Percentiles rank a stretch among this genome's conserved stretches.
Evolutionary conservation across 768 basidiomycete species (phyloP).

Genomic region (Leccinum ochraceum): DNA sequence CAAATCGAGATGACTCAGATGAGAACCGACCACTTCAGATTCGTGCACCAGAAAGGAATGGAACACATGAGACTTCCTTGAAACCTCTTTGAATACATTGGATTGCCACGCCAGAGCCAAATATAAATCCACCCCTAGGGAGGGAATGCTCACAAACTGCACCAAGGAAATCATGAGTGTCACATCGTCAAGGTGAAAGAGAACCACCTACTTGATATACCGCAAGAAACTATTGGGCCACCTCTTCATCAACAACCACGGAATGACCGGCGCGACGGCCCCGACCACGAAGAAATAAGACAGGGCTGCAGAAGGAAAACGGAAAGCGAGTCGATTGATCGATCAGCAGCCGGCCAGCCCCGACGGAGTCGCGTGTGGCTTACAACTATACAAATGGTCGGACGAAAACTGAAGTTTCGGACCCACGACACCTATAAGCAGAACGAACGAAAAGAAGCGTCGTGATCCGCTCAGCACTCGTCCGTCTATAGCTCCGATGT

Average conservation of each 20-base stretch:
- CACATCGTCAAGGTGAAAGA: not conserved
- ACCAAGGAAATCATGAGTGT: not conserved
- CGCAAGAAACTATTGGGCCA: slow-evolving; percentile 64
- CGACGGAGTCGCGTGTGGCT: not conserved
- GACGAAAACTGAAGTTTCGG: slow-evolving; percentile 57
- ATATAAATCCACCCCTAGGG: not conserved
- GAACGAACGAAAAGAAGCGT: not conserved
- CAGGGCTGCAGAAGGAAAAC: slow-evolving; percentile 39
- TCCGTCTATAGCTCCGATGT: not conserved
- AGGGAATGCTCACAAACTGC: slow-evolving; percentile 17
- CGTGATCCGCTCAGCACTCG: slow-evolving; percentile 10
- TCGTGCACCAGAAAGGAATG: slow-evolving; percentile 97
- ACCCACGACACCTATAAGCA: slow-evolving; percentile 60
- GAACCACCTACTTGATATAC: slow-evolving; percentile 60
- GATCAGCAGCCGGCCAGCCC: slow-evolving; percentile 42
- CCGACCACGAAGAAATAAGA: slow-evolving; percentile 78
- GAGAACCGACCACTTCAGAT: slow-evolving; percentile 82
- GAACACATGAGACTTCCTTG: slow-evolving; percentile 87
- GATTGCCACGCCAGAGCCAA: slow-evolving; percentile 75
- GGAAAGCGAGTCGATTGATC: not conserved
- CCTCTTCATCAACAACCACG: slow-evolving; percentile 60
- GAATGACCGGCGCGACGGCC: slow-evolving; percentile 59
- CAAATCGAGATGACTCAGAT: not conserved
- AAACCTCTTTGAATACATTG: slow-evolving; percentile 79
- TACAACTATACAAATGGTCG: slow-evolving; percentile 50